These are phyloP conservation scores for Megacollybia marginata DNA, from an alignment of 768 basidiomycete species.

Conservation along the genomic window DNA sequence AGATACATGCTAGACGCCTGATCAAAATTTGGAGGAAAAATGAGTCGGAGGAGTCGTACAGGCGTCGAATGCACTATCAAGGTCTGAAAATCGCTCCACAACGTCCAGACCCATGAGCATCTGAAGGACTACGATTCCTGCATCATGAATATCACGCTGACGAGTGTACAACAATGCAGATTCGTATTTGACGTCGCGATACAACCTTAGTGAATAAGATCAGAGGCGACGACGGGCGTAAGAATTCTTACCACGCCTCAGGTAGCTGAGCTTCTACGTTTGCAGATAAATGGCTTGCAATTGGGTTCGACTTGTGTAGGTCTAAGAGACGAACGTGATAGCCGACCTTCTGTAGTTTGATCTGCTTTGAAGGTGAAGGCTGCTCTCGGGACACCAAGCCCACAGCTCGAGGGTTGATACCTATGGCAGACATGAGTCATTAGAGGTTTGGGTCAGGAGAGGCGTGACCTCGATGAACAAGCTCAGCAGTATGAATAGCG, in stretches of 20 bases:
- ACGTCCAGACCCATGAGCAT: conserved; percentile 81
- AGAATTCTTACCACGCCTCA: conserved; percentile 34
- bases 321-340: conserved; percentile 72
- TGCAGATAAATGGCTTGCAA: conserved; percentile 17
- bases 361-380: conserved; percentile 46
- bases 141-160: conserved; percentile 75
- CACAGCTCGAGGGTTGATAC: conserved; percentile 51
- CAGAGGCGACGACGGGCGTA: neutral
- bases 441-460: neutral
- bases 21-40: neutral
- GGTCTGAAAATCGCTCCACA: conserved; percentile 43
- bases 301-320: conserved; percentile 74
- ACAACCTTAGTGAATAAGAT: conserved; percentile 40
- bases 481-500: conserved; percentile 52
- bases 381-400: conserved; percentile 50
- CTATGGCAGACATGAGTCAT: conserved; percentile 22
- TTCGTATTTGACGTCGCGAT: conserved; percentile 73
- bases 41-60: conserved; percentile 28
- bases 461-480: conserved; percentile 64
- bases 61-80: conserved; percentile 48
- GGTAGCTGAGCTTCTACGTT: conserved; percentile 31
- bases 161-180: conserved; percentile 68
- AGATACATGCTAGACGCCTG: conserved; percentile 38
- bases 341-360: conserved; percentile 69
- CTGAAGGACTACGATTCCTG: conserved; percentile 74